Conservation (phyloP, 2,329 filamentous ascomycete genomes). For the Chaetomiaceae sp. region DNA sequence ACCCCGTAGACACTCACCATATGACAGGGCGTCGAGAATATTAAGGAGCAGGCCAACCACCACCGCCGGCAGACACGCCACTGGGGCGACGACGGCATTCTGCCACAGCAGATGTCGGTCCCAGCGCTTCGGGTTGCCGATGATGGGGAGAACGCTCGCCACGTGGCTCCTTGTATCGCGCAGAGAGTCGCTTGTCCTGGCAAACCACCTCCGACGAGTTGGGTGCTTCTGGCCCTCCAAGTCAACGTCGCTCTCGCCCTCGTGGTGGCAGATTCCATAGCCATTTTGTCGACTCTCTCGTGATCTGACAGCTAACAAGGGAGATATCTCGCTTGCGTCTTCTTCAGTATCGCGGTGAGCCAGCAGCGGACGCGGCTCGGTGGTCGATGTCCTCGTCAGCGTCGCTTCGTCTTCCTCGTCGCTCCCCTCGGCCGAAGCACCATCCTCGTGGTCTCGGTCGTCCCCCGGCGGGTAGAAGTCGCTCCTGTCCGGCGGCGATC, state of each 20-base stretch:
- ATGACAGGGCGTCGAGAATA: slow-evolving; percentile 89
- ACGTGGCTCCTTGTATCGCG: slow-evolving; percentile 22
- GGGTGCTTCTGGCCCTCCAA: slow-evolving; percentile 48
- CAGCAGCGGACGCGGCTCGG: slow-evolving; percentile 1
- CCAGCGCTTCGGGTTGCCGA: slow-evolving; percentile 66
- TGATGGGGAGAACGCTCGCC: slow-evolving; percentile 23
- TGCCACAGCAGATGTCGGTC: slow-evolving; percentile 61
- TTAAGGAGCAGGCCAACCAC: slow-evolving; percentile 86
- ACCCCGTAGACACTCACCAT: slow-evolving; percentile 51
- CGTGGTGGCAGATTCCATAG: slow-evolving; percentile 22
- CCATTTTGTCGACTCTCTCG: slow-evolving; percentile 23
- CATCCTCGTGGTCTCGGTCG: slow-evolving; percentile 20
- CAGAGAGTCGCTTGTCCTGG: slow-evolving; percentile 29
- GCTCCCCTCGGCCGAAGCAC: slow-evolving; percentile 7
- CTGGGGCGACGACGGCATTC: slow-evolving; percentile 60
- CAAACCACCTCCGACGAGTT: slow-evolving; percentile 33
- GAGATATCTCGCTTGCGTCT: slow-evolving; percentile 40
- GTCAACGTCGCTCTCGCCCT: slow-evolving; percentile 33
- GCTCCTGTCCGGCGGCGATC: slow-evolving; percentile 38
- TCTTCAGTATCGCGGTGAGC: slow-evolving; percentile 7
- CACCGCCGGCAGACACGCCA: slow-evolving; percentile 75
- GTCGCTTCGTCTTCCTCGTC: slow-evolving; percentile 12
- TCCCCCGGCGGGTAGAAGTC: slow-evolving; percentile 12
- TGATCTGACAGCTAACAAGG: slow-evolving; percentile 38
- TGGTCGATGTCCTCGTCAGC: background rate